These are phyloP conservation scores for Pelargonium nanum DNA, from an alignment of 345 rosid species.

Conservation along the genomic window DNA sequence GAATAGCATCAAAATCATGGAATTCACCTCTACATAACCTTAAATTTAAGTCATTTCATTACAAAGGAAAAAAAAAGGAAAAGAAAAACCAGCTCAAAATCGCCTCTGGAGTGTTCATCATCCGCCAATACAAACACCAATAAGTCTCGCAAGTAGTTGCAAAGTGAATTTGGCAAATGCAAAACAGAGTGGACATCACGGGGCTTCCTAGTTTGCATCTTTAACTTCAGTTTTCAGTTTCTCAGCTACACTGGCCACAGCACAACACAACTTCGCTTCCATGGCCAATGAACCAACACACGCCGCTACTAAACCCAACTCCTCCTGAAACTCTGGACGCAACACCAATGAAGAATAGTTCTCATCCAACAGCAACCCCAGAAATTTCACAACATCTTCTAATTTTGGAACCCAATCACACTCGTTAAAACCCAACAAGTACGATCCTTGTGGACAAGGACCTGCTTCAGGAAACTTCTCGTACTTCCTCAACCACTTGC, in stretches of 20 bases:
- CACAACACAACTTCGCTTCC: constrained; percentile 49
- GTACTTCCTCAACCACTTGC: constrained; percentile 74
- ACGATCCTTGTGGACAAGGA: constrained; percentile 59
- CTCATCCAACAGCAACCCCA: constrained; percentile 62
- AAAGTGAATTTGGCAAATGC: no score
- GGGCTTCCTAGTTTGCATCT: constrained; percentile 1
- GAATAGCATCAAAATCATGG: no score
- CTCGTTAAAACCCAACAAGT: constrained; percentile 38
- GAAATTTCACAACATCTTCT: constrained; percentile 48
- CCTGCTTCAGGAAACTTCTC: constrained; percentile 65
- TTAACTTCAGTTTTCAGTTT: constrained; percentile 33
- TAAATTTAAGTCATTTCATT: no score
- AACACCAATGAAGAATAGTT: constrained; percentile 62
- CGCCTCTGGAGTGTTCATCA: no score
- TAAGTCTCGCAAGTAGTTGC: no score
- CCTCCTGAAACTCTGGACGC: constrained; percentile 57
- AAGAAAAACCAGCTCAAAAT: no score
- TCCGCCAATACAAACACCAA: no score
- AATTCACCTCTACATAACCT: no score
- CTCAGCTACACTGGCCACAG: constrained; percentile 32
- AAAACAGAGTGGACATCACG: no score
- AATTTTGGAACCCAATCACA: constrained; percentile 78
- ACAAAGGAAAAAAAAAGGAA: no score
- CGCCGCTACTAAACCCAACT: constrained; percentile 41
- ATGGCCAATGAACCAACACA: constrained; percentile 44